Base-by-base conservation (phyloP, 345 rosid genomes). In the Draba incana region DNA sequence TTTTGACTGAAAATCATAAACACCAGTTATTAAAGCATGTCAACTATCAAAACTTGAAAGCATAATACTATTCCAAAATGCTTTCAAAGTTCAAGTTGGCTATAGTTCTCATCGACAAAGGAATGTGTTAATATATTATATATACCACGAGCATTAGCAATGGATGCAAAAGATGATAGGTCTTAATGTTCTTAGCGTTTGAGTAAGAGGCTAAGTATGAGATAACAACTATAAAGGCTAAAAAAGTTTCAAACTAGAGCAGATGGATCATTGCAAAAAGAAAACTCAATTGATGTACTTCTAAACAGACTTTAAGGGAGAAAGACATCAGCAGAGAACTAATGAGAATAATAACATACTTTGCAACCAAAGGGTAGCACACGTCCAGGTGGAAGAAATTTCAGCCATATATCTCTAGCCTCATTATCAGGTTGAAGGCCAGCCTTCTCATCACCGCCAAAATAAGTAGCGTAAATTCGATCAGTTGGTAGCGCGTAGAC, bases 341-440 rank as follows among this genome's bases (percentile, higher is more conserved):
- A 13, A 33, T 33, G 46, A 31, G 53, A 63, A 28, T 49, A 69
- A 35, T 47, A 61, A 56, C 83, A 59, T 81, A 90, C 98, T 81
- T 91, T 83, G 72, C 99, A 94, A 70, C 92, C 99, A 79, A 89
- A 94, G 30, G 99, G 98, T 1, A 94, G 77, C 35, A 91, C 98
- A 45, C 81, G 86, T 39, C 61, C 86, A 70, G 89, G 68, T 15
- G 99, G 99, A 68, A 94, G 83, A 81, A 84, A 86, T 66, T 81
- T 72, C 27, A 85, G 86, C 99, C 99, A 94, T 63, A 83, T 74
- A 64, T 85, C 92, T 66, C 84, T 86, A 72, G 99, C 98, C 77
- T 94, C 97, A 64, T 35, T 78, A 78, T 94, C 99, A 64, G 98
- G 91, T 57, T 85, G 82, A 65, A 94, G 92, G 62, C 97, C 96